phyloP scores from a whole-genome alignment of 225 moss, liverwort and hornwort genomes.

The Pseudoscleropodium purum region DNA sequence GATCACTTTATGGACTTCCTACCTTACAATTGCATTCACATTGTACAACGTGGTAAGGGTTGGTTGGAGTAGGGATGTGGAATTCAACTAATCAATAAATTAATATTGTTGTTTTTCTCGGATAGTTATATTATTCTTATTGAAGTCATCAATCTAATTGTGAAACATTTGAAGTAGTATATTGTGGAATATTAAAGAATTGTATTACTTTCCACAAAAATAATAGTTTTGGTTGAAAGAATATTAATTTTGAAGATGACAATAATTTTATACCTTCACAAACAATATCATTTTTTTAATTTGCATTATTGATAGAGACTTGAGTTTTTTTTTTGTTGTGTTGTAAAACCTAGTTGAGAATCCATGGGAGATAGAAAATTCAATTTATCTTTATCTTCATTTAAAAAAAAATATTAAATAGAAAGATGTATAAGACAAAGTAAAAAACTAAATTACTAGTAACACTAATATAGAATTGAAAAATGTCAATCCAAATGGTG shows the following conservation, averaged over 20 bases:
- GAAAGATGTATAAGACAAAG: too few species aligned
- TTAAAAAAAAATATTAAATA: rapidly evolving
- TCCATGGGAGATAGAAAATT: background rate
- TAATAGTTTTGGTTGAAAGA: background rate
- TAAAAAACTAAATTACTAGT: rapidly evolving
- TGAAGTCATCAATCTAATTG: background rate
- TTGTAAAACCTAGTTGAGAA: background rate
- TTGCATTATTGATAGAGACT: background rate
- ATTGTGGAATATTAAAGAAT: rapidly evolving
- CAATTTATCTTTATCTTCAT: background rate
- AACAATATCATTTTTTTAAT: too few species aligned
- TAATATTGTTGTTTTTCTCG: too few species aligned
- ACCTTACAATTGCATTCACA: background rate
- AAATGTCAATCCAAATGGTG: background rate
- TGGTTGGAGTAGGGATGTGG: too few species aligned
- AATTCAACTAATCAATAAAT: too few species aligned
- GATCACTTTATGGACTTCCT: too few species aligned
- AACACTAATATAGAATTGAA: background rate
- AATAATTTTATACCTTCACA: too few species aligned
- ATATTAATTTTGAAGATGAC: background rate
- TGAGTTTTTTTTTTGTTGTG: background rate
- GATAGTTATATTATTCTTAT: background rate
- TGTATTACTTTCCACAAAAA: background rate
- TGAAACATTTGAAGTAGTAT: background rate
- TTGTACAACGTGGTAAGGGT: rapidly evolving